These are phyloP conservation scores for Pyrus bretschneideri DNA, from an alignment of 306 rosid genomes.

Conservation along the genomic window DNA sequence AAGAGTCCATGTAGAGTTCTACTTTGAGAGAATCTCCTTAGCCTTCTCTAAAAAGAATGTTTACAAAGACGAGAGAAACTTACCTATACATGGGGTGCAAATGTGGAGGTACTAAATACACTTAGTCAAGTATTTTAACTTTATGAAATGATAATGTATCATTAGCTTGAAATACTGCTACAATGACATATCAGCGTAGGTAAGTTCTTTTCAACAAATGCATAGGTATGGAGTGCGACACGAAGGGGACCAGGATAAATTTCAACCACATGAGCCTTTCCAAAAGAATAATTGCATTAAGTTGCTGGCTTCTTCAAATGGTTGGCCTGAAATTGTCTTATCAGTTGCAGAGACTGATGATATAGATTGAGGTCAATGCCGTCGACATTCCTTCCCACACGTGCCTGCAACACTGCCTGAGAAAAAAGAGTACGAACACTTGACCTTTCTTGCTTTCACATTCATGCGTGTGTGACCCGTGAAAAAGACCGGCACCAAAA, in stretches of 20 bases:
- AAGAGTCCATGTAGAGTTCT: too few relatives aligned
- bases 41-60: too few relatives aligned
- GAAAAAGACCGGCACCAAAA: background rate
- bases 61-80: too few relatives aligned
- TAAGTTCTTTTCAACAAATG: too few relatives aligned
- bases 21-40: too few relatives aligned
- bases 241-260: too few relatives aligned
- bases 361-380: constrained; percentile 86
- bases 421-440: constrained; percentile 13
- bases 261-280: too few relatives aligned
- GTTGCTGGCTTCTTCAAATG: constrained; percentile 33
- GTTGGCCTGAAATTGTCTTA: constrained; percentile 64
- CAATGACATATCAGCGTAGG: background rate
- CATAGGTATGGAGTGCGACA: background rate
- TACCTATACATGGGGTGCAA: too few relatives aligned
- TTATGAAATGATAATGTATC: too few relatives aligned
- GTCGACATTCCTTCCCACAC: constrained; percentile 78
- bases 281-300: too few relatives aligned
- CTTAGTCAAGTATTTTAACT: background rate
- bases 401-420: constrained; percentile 72
- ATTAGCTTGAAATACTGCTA: accelerated
- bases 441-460: constrained; percentile 2
- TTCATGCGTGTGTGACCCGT: background rate
- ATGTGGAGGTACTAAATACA: too few relatives aligned
- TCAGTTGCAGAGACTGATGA: constrained; percentile 61